phyloP scores from a whole-genome alignment of 129 eudicot genomes.

The Ambrosia trifida region DNA sequence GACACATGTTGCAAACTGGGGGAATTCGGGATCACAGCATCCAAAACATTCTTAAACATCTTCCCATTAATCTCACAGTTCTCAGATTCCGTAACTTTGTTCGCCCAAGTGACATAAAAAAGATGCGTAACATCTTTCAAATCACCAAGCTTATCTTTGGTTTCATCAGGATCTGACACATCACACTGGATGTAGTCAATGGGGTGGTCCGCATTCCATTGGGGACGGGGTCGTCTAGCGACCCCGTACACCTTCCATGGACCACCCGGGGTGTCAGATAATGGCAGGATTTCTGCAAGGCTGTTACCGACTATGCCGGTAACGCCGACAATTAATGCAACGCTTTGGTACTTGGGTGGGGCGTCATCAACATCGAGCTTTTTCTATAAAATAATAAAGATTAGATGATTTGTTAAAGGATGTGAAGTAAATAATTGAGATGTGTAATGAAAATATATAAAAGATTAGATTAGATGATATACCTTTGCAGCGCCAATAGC shows the following conservation, averaged over 20 bases:
- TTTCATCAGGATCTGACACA: slow-evolving; percentile 47
- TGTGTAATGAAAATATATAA: not conserved
- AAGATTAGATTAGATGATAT: not conserved
- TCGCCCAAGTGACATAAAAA: slow-evolving; percentile 77
- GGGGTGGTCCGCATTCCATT: slow-evolving; percentile 71
- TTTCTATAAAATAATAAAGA: slow-evolving; percentile 39
- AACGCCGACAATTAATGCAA: slow-evolving; percentile 66
- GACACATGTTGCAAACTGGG: slow-evolving; percentile 64
- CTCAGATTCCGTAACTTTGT: slow-evolving; percentile 45
- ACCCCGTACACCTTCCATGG: slow-evolving; percentile 95
- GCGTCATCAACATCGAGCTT: slow-evolving; percentile 59
- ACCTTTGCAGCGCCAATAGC: slow-evolving; percentile 63
- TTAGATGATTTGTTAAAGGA: not conserved
- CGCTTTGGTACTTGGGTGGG: slow-evolving; percentile 59
- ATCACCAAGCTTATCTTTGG: slow-evolving; percentile 41
- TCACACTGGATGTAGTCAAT: slow-evolving; percentile 75
- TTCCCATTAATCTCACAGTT: slow-evolving; percentile 55
- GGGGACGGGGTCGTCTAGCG: slow-evolving; percentile 74
- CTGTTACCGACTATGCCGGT: slow-evolving; percentile 86
- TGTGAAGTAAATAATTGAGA: too few relatives aligned
- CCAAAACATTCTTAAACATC: slow-evolving; percentile 63
- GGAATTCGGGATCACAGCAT: slow-evolving; percentile 52
- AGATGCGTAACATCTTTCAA: slow-evolving; percentile 67
- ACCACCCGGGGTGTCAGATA: slow-evolving; percentile 84
- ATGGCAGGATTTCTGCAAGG: slow-evolving; percentile 79